Evolutionary conservation across 2,329 filamentous ascomycete genomes (phyloP), one percentile per base, ranked within the genome.

Genomic region (Clarireedia hainanense): DNA sequence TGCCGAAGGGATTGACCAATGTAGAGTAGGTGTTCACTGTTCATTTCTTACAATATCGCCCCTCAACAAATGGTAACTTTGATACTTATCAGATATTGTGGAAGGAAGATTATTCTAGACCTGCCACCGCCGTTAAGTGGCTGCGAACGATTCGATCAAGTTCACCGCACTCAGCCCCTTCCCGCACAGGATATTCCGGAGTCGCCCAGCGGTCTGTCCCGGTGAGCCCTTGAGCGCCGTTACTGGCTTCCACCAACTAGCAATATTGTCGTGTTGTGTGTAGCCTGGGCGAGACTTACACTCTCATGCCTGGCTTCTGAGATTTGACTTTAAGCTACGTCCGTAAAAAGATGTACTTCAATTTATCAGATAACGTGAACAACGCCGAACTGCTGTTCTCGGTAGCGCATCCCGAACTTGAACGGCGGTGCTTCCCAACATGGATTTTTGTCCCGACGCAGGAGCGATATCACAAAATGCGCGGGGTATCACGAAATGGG

Each of bases 301-400:
- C 50, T 55, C 23, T 27, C 40, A 55, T 34, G 30, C 40, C 45
- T 55, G 7, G 49, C 40, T 37, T 24, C 15, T 20, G 20, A 20
- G 20, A 20, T 20, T 20, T 20, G 46, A 49, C 6, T 26, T 27
- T 5, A 36, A 43, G 14, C 15, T 47, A 36, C 5, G 3, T 50
- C 17, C 34, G 37, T 43, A 27, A 14, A 43, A 23, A 55, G 12
- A 14, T 15, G 3, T 34, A 34, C 23, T 20, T 15, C 46, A 17
- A 27, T 45, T 5, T 50, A 50, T 50, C 52, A 55, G 52, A 55
- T 50, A 50, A 36, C 42, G 37, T 55, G 37, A 26, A 7, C 27
- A 23, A 37, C 46, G 37, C 37, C 52, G 20, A 45, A 42, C 47
- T 50, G 26, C 52, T 55, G 15, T 24, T 45, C 46, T 50, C 52